Conservation (phyloP, 129 eudicot species). For the Arctium lappa region DNA sequence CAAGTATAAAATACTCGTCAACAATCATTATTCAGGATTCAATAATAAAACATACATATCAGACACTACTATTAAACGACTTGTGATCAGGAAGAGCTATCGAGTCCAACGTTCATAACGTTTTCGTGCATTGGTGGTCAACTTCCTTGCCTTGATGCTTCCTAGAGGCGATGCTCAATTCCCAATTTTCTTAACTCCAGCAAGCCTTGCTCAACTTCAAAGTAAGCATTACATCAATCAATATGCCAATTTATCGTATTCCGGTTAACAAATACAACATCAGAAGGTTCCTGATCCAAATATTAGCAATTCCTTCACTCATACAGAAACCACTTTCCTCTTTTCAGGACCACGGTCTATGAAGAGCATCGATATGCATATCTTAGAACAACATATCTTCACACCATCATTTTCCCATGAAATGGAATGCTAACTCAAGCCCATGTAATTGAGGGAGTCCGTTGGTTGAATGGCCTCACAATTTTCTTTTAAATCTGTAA, state of each 20-base stretch:
- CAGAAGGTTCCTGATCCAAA: neutral
- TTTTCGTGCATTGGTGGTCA: slow-evolving; percentile 17
- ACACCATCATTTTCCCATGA: neutral
- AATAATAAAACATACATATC: slow-evolving; percentile 18
- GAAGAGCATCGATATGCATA: neutral
- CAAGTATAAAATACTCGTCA: neutral
- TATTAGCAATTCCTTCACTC: neutral
- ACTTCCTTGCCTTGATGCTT: slow-evolving; percentile 83
- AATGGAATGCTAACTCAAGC: neutral
- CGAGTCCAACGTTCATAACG: neutral
- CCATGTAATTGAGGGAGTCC: neutral
- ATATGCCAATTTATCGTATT: neutral
- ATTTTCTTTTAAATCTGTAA: no score
- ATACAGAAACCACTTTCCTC: neutral
- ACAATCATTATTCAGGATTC: neutral
- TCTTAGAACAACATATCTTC: neutral
- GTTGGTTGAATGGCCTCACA: no score
- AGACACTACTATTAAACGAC: neutral
- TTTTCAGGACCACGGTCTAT: neutral
- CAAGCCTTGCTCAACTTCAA: slow-evolving; percentile 85
- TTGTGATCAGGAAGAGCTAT: neutral
- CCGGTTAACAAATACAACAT: neutral
- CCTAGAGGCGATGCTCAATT: slow-evolving; percentile 85
- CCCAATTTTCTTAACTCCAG: slow-evolving; percentile 84
- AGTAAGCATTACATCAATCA: neutral